phyloP scores from a whole-genome alignment of 352 stramenopile genomes.

The Phytophthora meadii region DNA sequence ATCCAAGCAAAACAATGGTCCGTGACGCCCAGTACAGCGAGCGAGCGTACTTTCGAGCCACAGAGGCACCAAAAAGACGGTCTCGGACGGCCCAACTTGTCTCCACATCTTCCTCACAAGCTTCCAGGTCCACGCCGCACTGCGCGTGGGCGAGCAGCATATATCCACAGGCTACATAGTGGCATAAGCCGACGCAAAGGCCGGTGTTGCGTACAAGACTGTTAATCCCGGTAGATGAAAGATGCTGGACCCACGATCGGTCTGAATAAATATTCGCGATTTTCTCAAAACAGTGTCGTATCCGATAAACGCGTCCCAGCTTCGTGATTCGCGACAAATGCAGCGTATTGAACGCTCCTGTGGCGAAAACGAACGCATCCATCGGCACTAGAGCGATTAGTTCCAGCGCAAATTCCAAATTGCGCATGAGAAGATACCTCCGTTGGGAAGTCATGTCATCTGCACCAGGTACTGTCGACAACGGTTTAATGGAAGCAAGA shows the following conservation, averaged over 20 bases:
- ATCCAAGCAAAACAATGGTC: conserved; percentile 69
- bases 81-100: conserved; percentile 72
- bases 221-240: conserved; percentile 72
- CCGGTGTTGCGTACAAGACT: conserved; percentile 54
- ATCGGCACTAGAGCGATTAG: conserved; percentile 58
- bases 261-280: conserved; percentile 68
- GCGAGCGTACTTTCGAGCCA: conserved; percentile 62
- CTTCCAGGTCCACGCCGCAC: conserved; percentile 62
- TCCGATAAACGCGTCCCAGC: conserved; percentile 57
- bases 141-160: conserved; percentile 69
- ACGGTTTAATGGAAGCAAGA: conserved; percentile 24
- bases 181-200: conserved; percentile 41
- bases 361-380: conserved; percentile 54
- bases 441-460: conserved; percentile 5
- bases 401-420: conserved; percentile 56
- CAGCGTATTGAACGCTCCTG: conserved; percentile 55
- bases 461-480: conserved; percentile 14
- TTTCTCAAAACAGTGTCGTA: conserved; percentile 50
- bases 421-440: background rate
- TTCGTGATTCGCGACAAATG: conserved; percentile 70
- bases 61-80: conserved; percentile 49
- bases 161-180: conserved; percentile 76
- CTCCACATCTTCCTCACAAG: conserved; percentile 52
- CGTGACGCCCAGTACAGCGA: conserved; percentile 70
- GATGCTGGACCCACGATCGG: conserved; percentile 46